A percentile compares a stretch with the other conserved stretches of the same genome.
Conservation (phyloP, 805 yeast genomes). For the Starmerella geochares region DNA sequence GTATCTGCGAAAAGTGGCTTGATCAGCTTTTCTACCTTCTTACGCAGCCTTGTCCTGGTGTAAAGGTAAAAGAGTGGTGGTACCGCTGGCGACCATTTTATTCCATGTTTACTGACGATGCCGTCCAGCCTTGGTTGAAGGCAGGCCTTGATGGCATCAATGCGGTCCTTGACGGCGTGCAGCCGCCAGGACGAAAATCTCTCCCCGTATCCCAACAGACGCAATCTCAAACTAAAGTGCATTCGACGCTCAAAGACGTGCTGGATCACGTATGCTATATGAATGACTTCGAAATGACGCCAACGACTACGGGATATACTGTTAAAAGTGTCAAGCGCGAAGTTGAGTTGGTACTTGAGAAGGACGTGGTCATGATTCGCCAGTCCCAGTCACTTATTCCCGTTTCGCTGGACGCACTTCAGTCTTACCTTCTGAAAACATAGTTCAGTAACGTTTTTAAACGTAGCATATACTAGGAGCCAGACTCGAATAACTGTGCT, state of each 20-base stretch:
- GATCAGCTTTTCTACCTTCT: not conserved
- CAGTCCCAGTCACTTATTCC: not conserved
- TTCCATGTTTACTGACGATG: not conserved
- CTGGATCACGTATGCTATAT: not conserved
- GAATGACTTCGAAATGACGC: not conserved
- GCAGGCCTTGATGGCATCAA: slow-evolving; percentile 5
- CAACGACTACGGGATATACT: not conserved
- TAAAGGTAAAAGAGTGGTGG: not conserved
- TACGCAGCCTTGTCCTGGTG: not conserved
- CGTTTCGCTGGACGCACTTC: not conserved
- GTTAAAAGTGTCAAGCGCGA: not conserved
- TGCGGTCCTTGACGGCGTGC: not conserved
- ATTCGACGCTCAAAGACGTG: not conserved
- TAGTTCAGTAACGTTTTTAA: no score
- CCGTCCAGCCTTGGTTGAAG: not conserved
- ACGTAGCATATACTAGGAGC: not conserved
- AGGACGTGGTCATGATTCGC: not conserved
- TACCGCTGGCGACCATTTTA: not conserved
- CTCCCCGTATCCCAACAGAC: not conserved
- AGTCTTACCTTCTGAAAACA: not conserved
- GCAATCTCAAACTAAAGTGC: not conserved
- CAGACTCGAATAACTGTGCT: not conserved
- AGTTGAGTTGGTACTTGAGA: not conserved
- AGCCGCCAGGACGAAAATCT: not conserved
- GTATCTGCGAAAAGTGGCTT: not conserved